Percentiles rank a stretch among this genome's conserved stretches.
Conservation (phyloP, 2,329 filamentous ascomycete species). For the Cyanodermella asteris region DNA sequence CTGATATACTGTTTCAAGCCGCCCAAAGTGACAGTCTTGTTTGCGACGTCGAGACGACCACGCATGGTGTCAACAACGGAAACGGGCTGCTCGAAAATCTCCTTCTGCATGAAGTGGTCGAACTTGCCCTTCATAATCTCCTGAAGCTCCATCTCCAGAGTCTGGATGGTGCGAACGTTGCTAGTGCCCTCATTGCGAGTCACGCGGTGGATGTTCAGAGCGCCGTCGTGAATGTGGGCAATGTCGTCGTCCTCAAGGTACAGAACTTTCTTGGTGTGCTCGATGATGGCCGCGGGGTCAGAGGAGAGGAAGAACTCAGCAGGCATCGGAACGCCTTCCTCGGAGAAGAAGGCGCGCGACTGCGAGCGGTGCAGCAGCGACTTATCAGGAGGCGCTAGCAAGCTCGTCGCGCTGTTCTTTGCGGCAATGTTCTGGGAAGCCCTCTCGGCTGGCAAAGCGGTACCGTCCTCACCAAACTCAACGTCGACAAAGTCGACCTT, state of each 20-base stretch:
- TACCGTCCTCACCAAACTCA: conserved; percentile 78
- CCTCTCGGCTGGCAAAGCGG: conserved; percentile 75
- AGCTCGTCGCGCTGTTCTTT: conserved; percentile 60
- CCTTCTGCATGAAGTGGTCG: conserved; percentile 99
- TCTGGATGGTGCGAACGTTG: conserved; percentile 96
- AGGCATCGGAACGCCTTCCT: conserved; percentile 92
- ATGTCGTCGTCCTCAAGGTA: conserved; percentile 99
- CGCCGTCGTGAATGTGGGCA: conserved; percentile 97
- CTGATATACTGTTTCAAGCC: conserved; percentile 89
- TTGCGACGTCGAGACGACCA: conserved; percentile 80
- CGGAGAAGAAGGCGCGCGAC: conserved; percentile 95
- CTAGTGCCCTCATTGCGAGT: conserved; percentile 92
- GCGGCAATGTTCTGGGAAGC: conserved; percentile 91
- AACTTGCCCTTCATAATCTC: conserved; percentile 99
- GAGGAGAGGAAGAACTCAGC: conserved; percentile 99
- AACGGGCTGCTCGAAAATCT: conserved; percentile 99
- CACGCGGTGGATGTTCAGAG: conserved; percentile 94
- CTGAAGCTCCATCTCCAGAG: conserved; percentile 93
- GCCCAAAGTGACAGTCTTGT: conserved; percentile 89
- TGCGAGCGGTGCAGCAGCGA: conserved; percentile 94
- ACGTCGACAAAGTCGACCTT: conserved; percentile 99
- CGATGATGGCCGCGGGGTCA: conserved; percentile 91
- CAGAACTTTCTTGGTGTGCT: conserved; percentile 99
- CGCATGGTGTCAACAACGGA: conserved; percentile 99
- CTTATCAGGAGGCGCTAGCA: conserved; percentile 86